Evolutionary conservation across 768 basidiomycete species (phyloP), one percentile per base, ranked within the genome.

Genomic region (Mycena metata): DNA sequence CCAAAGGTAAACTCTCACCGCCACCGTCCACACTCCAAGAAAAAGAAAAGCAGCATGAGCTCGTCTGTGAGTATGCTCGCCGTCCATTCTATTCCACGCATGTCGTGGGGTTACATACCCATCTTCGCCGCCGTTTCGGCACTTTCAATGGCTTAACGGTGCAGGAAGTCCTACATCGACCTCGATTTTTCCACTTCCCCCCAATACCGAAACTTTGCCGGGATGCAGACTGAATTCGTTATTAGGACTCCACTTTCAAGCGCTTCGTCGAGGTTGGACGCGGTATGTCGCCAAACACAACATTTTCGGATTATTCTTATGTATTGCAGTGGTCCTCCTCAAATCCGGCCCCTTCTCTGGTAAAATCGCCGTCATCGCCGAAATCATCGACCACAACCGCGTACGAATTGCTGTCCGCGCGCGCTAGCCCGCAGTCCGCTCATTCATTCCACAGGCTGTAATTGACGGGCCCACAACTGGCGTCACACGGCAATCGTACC

Each of bases 341-440:
- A 94, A 93, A 80, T 81, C 91, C 66, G 97, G 97, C 63, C 94
- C 95, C 64, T 88, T 83, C 66, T 85, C 89, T 50, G 96, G 96
- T 73, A 93, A 91, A 81, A 94, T 98, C 75, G 98, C 98, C 63
- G 92, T 96, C 71, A 96, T 99, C 80, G 91, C 90, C 57, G 96
- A 99, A 82, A 96, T 99, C 82, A 96, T 99, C 72, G 98, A 99
- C 89, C 97, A 99, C 88, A 97, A 96, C 87, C 90, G 96, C 79
- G 97, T 98, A 79, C 69, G 93, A 80, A 21, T 13, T 13, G 15
- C 13, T 42, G 50, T 24, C 24, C 39, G 45, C 6, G 52, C 46
- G 15, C 49, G 3, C 46, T 39, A 21, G 23, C 57, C 41, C 19
- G 36, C 49, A 26, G n/a, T 45, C 21, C 24, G 50, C 59, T 68